phyloP scores from a whole-genome alignment of 352 stramenopile species.

The Phytophthora cryptogea region DNA sequence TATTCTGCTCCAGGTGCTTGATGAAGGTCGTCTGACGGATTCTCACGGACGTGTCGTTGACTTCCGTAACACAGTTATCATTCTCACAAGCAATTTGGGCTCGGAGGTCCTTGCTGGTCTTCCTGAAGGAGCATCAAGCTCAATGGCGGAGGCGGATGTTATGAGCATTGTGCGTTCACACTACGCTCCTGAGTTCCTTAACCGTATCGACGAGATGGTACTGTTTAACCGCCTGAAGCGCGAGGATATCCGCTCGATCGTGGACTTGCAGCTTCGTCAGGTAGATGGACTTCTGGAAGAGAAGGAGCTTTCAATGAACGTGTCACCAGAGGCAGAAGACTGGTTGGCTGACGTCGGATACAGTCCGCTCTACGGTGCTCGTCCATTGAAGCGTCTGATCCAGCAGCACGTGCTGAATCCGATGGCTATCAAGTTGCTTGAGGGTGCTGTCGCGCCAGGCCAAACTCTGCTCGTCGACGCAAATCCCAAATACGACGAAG shows the following conservation, averaged over 20 bases:
- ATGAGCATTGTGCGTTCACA: constrained; percentile 91
- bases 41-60: constrained; percentile 94
- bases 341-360: constrained; percentile 94
- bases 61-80: constrained; percentile 98
- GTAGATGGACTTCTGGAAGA: constrained; percentile 91
- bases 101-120: constrained; percentile 83
- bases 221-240: constrained; percentile 96
- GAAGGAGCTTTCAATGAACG: constrained; percentile 90
- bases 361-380: constrained; percentile 96
- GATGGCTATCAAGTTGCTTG: constrained; percentile 92
- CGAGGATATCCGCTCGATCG: constrained; percentile 94
- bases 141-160: constrained; percentile 77
- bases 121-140: constrained; percentile 57
- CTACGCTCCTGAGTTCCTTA: constrained; percentile 98
- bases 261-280: constrained; percentile 93
- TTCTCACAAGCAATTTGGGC: constrained; percentile 98
- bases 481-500: constrained; percentile 56
- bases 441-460: constrained; percentile 73
- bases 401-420: constrained; percentile 96
- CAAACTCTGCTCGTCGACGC: constrained; percentile 80
- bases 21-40: constrained; percentile 94
- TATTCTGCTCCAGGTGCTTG: constrained; percentile 93
- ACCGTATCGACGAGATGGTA: constrained; percentile 98
- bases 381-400: constrained; percentile 96
- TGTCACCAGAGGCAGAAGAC: constrained; percentile 90